Conservation (phyloP, 306 rosid genomes). For the Vigna hirtella region DNA sequence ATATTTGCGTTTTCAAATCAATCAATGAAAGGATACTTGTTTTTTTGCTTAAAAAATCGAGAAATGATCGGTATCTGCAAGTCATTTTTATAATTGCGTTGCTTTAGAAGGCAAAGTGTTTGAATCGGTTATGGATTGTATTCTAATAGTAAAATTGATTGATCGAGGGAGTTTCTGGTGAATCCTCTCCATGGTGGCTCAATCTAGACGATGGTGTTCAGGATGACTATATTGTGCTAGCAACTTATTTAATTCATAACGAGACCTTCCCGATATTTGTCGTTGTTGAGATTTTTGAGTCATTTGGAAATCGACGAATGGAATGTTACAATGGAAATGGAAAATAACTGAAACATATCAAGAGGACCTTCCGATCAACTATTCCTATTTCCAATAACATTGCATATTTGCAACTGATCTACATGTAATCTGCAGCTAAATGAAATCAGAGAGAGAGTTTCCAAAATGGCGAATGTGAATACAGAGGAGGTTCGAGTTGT, state of each 20-base stretch:
- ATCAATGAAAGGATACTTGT: not conserved
- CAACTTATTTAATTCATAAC: not conserved
- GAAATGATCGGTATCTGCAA: not conserved
- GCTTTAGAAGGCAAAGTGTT: slow-evolving; percentile 11
- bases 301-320: slow-evolving; percentile 7
- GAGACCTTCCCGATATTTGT: slow-evolving; percentile 8
- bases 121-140: not conserved
- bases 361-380: slow-evolving; percentile 9
- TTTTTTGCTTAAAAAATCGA: not conserved
- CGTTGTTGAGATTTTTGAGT: slow-evolving; percentile 14
- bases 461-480: slow-evolving; percentile 64
- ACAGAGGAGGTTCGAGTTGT: slow-evolving; percentile 69
- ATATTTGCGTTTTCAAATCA: slow-evolving; percentile 9
- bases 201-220: slow-evolving; percentile 17
- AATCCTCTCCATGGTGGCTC: slow-evolving; percentile 4
- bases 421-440: slow-evolving; percentile 59
- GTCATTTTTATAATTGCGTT: slow-evolving; percentile 18
- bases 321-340: not conserved
- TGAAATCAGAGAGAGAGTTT: slow-evolving; percentile 60
- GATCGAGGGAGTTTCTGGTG: slow-evolving; percentile 3
- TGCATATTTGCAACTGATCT: slow-evolving; percentile 5
- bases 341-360: slow-evolving; percentile 17
- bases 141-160: slow-evolving; percentile 20
- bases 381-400: slow-evolving; percentile 29
- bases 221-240: not conserved